Conservation (phyloP, 768 basidiomycete species). For the Boletus subcaerulescens region DNA sequence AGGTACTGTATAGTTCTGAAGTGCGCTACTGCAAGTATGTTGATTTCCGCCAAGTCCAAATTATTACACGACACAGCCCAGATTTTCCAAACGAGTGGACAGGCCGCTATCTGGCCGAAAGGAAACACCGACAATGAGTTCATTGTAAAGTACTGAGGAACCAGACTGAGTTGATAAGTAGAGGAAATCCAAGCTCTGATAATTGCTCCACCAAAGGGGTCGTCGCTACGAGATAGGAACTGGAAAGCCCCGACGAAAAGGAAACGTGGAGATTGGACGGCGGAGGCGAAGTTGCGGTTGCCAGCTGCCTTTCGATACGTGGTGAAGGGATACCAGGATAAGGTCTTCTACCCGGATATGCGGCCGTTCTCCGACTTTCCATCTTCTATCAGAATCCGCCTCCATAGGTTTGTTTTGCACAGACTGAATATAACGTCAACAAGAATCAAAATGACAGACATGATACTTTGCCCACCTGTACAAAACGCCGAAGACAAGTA, state of each 20-base stretch:
- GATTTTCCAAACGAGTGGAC: not conserved
- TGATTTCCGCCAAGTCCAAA: not conserved
- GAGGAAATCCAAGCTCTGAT: not conserved
- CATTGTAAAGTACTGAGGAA: no score
- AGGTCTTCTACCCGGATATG: constrained; percentile 65
- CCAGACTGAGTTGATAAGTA: no score
- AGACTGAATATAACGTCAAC: constrained; percentile 37
- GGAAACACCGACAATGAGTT: no score
- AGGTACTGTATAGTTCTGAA: no score
- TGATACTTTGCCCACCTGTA: constrained; percentile 39
- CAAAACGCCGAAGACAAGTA: constrained; percentile 71
- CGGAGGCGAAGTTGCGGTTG: constrained; percentile 69
- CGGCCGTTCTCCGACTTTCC: constrained; percentile 53
- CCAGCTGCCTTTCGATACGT: constrained; percentile 82
- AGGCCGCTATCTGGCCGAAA: not conserved
- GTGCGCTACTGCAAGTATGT: no score
- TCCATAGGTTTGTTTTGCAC: constrained; percentile 52
- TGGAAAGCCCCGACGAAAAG: not conserved
- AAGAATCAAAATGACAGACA: not conserved
- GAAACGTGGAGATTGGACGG: not conserved
- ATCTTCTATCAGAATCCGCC: constrained; percentile 56
- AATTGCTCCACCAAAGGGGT: not conserved
- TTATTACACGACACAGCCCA: not conserved
- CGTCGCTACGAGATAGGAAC: not conserved
- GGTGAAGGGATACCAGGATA: constrained; percentile 74